These are phyloP conservation scores for Talaromyces atroroseus DNA, from an alignment of 2,329 filamentous ascomycete genomes.

Conservation along the genomic window DNA sequence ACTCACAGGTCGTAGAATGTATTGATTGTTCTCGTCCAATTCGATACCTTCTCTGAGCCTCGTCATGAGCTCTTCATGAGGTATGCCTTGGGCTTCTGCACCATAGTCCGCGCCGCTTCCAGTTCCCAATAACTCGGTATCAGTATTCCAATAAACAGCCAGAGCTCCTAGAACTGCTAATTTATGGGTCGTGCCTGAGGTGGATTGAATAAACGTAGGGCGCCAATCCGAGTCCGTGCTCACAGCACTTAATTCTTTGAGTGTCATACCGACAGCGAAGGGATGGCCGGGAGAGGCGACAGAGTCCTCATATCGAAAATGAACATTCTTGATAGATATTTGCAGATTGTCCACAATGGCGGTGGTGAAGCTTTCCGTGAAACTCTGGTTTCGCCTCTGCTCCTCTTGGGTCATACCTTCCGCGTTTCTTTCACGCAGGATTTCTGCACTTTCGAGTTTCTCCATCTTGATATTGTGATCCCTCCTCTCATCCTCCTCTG, in stretches of 20 bases:
- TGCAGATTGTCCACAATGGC: slow-evolving; percentile 99
- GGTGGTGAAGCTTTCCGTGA: slow-evolving; percentile 88
- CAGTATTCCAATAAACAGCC: slow-evolving; percentile 97
- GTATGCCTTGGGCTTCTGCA: slow-evolving; percentile 54
- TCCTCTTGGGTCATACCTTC: slow-evolving; percentile 93
- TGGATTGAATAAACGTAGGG: slow-evolving; percentile 90
- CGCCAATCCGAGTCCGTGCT: slow-evolving; percentile 95
- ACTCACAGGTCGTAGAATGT: slow-evolving; percentile 91
- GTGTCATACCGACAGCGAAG: slow-evolving; percentile 84
- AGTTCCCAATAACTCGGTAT: slow-evolving; percentile 74
- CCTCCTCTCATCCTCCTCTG: slow-evolving; percentile 83
- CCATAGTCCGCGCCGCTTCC: slow-evolving; percentile 65
- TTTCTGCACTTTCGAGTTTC: slow-evolving; percentile 91
- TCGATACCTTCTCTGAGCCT: slow-evolving; percentile 76
- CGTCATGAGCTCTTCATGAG: slow-evolving; percentile 68
- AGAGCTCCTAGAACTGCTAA: slow-evolving; percentile 83
- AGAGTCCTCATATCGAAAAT: slow-evolving; percentile 95
- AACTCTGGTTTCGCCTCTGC: slow-evolving; percentile 95
- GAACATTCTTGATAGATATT: slow-evolving; percentile 96
- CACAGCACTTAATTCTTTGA: slow-evolving; percentile 94
- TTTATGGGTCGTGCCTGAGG: slow-evolving; percentile 80
- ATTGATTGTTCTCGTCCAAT: slow-evolving; percentile 75
- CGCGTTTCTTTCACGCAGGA: slow-evolving; percentile 85
- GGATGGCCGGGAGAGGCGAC: slow-evolving; percentile 92
- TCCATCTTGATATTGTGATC: slow-evolving; percentile 96